Evolutionary conservation across 1,284 basidiomycete species (phyloP).

Genomic region (Boletus semigastroideus): DNA sequence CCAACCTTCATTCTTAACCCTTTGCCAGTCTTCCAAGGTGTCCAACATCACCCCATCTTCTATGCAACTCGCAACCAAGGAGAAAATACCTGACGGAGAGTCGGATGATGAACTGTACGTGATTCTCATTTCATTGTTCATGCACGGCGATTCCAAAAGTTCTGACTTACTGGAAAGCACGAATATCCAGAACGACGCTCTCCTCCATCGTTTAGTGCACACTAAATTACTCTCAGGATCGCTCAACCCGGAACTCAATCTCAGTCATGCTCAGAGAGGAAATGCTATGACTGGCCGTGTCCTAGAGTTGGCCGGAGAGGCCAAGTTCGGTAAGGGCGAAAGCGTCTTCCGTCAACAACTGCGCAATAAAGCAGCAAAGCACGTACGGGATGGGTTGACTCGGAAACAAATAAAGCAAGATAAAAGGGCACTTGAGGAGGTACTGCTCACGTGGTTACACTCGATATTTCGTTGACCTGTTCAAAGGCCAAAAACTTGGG

Average conservation of each 20-base stretch:
- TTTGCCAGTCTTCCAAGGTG: conserved; percentile 70
- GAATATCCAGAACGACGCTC: conserved; percentile 70
- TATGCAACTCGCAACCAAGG: conserved; percentile 22
- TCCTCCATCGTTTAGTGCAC: conserved; percentile 74
- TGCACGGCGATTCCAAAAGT: neutral
- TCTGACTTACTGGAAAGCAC: conserved; percentile 43
- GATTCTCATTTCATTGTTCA: neutral
- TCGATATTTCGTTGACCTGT: conserved; percentile 6
- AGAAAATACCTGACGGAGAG: conserved; percentile 49
- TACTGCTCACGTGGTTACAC: conserved; percentile 25
- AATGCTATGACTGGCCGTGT: conserved; percentile 75
- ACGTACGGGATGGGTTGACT: conserved; percentile 64
- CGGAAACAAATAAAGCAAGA: conserved; percentile 59
- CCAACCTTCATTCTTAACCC: neutral
- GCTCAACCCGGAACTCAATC: conserved; percentile 54
- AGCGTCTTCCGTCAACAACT: conserved; percentile 55
- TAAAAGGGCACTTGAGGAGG: conserved; percentile 62
- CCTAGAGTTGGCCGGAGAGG: conserved; percentile 62
- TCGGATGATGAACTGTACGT: conserved; percentile 38
- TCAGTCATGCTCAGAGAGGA: conserved; percentile 62
- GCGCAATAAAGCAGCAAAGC: conserved; percentile 65
- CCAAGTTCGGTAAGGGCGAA: conserved; percentile 73
- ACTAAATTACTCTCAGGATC: conserved; percentile 75
- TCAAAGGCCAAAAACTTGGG: conserved; percentile 72
- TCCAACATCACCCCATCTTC: conserved; percentile 50